Conservation (phyloP, 768 basidiomycete genomes). For the Rhodotorula toruloides region DNA sequence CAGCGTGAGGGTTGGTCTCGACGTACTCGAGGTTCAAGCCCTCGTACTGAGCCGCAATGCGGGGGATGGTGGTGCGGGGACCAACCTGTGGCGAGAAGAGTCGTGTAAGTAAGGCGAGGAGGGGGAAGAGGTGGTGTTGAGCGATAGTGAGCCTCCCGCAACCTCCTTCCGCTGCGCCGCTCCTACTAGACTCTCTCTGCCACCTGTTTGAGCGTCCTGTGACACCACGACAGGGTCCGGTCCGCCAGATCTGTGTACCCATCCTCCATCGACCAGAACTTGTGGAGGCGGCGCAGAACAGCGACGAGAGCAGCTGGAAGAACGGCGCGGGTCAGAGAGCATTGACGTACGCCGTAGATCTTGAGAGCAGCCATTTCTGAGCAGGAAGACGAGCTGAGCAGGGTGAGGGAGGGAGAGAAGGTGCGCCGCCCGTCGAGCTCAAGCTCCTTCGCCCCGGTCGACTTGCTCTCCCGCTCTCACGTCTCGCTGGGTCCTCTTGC, state of each 20-base stretch:
- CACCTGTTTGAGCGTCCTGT: too few relatives aligned
- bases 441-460: background rate
- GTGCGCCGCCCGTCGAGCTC: background rate
- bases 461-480: too few relatives aligned
- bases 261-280: background rate
- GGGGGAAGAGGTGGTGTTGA: too few relatives aligned
- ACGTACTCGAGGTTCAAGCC: conserved; percentile 39
- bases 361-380: conserved; percentile 17
- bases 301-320: too few relatives aligned
- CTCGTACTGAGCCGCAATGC: conserved; percentile 38
- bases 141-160: too few relatives aligned
- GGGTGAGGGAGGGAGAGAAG: conserved; percentile 2
- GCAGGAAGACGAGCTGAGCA: background rate
- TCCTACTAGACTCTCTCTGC: too few relatives aligned
- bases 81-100: too few relatives aligned
- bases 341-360: conserved; percentile 29
- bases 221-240: too few relatives aligned
- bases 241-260: too few relatives aligned
- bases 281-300: background rate
- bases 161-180: too few relatives aligned
- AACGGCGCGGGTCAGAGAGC: background rate
- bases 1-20: conserved; percentile 34
- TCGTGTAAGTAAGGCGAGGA: too few relatives aligned
- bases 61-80: conserved; percentile 29
- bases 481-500: too few relatives aligned